Conservation (phyloP, 164 flowering plant genomes). For the Kalanchoe fedtschenkoi region DNA sequence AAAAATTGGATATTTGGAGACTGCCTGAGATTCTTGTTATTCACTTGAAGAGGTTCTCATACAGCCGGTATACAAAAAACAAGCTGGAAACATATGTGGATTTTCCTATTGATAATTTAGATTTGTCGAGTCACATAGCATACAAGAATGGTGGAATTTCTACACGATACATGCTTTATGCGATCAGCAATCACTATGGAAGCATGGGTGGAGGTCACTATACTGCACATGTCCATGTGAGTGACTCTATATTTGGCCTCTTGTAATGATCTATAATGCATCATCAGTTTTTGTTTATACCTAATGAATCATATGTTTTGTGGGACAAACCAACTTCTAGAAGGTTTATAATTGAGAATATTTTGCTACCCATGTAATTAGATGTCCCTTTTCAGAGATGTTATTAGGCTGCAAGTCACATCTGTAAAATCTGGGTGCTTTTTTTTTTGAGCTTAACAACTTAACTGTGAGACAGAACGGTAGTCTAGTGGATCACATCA, state of each 20-base stretch:
- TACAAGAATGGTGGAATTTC: conserved; percentile 26
- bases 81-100: conserved; percentile 80
- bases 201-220: conserved; percentile 97
- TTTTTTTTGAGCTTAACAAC: no score
- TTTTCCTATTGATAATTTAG: conserved; percentile 73
- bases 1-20: conserved; percentile 95
- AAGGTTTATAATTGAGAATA: no score
- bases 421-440: no score
- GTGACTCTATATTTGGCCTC: conserved; percentile 19
- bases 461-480: no score
- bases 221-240: conserved; percentile 80
- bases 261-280: background rate
- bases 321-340: no score
- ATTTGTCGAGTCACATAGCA: conserved; percentile 55
- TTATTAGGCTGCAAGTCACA: no score
- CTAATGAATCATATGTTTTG: background rate
- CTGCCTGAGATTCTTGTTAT: conserved; percentile 83
- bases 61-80: conserved; percentile 64
- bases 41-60: conserved; percentile 87
- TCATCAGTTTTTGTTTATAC: background rate
- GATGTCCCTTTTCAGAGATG: no score
- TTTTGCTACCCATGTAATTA: no score
- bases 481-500: no score
- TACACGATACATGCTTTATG: conserved; percentile 63
- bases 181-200: conserved; percentile 87